Base-by-base conservation (phyloP, 306 rosid species). In the Cucurbita moschata region DNA sequence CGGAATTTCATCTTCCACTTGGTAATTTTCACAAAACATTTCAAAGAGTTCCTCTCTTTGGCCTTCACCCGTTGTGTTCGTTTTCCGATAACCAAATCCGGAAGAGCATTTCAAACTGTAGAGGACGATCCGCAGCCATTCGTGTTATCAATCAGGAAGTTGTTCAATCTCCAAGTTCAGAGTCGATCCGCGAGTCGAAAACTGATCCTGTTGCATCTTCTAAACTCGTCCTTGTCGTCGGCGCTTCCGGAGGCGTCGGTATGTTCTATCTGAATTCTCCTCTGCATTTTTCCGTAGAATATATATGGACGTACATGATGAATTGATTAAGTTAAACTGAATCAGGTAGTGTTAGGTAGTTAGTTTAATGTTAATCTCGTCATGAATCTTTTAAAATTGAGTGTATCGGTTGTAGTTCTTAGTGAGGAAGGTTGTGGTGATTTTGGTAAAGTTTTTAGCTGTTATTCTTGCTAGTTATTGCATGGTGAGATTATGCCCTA, bases 221-320 rank as follows among this genome's bases (percentile, higher is more conserved):
- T 37, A 93, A 90, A 82, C 69, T 90, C 23, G 96, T 90, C 12
- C 98, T 93, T 56, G 92, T 93, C 70, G 81, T 87, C 64, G 98
- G 98, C 53, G 98, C 87, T 62, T 75, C 97, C 0, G 98, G 98
- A 3, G 98, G 98, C 30, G 96, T 90, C 76, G 98, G 98, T 93
- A 85, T 23, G 76, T 55, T 61, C 12, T 49, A 11, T 7, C 70
- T 15, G 26, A 50, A 64, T 47, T 78, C 10, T 47, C 66, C 65
- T 77, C 50, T n/a, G 6, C 57, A 53, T 53, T 35, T 52, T 13
- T 37, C 74, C 65, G 26, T 39, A 6, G 21, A 23, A 76, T 59
- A 7, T 50, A 30, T 35, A 10, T 42, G 43, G 51, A 73, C 16
- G 13, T 69, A 18, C 6, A 63, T 11, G 14, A 15, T 37, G 21